These are phyloP conservation scores for Microbotryomycetes sp. DNA, from an alignment of 1,284 basidiomycete species.

Conservation along the genomic window DNA sequence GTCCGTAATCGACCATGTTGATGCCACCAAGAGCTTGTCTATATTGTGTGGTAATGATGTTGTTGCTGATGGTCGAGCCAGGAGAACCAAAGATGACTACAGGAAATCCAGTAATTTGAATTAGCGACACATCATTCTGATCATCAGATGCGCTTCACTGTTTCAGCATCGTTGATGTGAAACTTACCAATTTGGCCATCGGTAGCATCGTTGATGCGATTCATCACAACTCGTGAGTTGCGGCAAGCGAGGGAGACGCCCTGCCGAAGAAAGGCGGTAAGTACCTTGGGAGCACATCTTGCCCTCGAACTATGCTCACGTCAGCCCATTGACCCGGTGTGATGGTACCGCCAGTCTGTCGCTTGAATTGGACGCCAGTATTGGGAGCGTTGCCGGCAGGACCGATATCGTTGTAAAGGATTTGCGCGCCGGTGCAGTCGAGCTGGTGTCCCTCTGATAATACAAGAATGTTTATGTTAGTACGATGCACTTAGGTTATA, in stretches of 20 bases:
- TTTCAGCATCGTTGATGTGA: background rate
- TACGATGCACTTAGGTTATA: background rate
- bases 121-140: background rate
- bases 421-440: slow-evolving; percentile 27
- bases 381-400: slow-evolving; percentile 34
- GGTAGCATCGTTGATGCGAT: slow-evolving; percentile 61
- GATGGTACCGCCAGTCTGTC: background rate
- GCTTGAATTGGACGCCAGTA: slow-evolving; percentile 25
- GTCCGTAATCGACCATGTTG: slow-evolving; percentile 64
- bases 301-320: background rate
- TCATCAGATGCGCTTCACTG: background rate
- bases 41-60: slow-evolving; percentile 54
- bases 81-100: slow-evolving; percentile 71
- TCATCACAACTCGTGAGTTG: slow-evolving; percentile 60
- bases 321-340: slow-evolving; percentile 23
- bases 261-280: slow-evolving; percentile 47
- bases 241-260: slow-evolving; percentile 72
- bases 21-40: slow-evolving; percentile 60
- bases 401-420: slow-evolving; percentile 35
- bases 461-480: background rate
- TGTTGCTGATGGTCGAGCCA: slow-evolving; percentile 63
- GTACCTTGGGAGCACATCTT: too few species aligned
- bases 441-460: slow-evolving; percentile 24
- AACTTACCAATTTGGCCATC: slow-evolving; percentile 45
- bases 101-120: too few species aligned